Evolutionary conservation across 192 early-diverging fungal genomes (phyloP), one percentile per base, ranked within the genome.

Genomic region (Gonapodya sp.): DNA sequence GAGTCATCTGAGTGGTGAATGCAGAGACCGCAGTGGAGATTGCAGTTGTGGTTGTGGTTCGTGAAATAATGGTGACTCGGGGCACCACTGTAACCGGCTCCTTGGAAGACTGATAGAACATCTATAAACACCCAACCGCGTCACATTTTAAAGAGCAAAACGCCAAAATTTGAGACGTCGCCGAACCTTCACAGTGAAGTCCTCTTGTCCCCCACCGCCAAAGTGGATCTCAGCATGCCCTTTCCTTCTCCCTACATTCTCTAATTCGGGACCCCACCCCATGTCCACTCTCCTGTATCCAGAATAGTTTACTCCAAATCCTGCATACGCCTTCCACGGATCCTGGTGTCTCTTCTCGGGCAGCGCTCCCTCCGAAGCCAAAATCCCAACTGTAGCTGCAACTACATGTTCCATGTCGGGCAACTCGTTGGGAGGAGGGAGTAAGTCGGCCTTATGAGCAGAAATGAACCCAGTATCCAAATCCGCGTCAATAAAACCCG

Each of bases 391-490:
- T 18, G 75, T 33, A 16, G 30, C 75, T 33, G 75, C 75, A 16
- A 34, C 75, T 2, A 34, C 75, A 8, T 18, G 30, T 33, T 77
- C 75, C 31, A 8, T 2, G 8, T 18, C 18, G 8, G 75, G 75
- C 2, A 34, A 14, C 2, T 34, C 75, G 8, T 31, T 34, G 30
- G 18, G 30, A 18, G 34, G 30, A 14, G 75, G 75, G 18, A 77
- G 31, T 2, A 77, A 33, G 18, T 77, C 75, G 8, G 8, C 75
- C 75, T 77, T 77, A 8, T 33, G 18, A 18, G 89, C 90, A 88
- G 92, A 83, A 86, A 98, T 98, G 83, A 95, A 98, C 0, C 95
- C 96, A 32, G 97, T 98, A 83, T 97, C 96, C 16, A 98, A 94
- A 79, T 96, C 91, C 37, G 92, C 97, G 36, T 88, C 86, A 80